Evolutionary conservation across 2,329 filamentous ascomycete species (phyloP).

Genomic region (Acrodontium crateriforme): DNA sequence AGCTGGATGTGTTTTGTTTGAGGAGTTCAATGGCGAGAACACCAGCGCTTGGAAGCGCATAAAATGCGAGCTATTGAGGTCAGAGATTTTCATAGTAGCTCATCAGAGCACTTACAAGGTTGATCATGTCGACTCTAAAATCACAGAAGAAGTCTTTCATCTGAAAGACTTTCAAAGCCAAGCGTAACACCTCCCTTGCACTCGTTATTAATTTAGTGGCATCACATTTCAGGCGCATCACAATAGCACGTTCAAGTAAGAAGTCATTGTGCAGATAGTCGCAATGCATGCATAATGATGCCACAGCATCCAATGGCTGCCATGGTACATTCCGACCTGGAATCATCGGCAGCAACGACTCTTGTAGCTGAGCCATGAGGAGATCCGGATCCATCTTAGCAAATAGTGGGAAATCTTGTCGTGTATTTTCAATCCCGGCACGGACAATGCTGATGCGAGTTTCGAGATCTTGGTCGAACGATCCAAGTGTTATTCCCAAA

Average conservation of each 20-base stretch:
- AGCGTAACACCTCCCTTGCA: constrained; percentile 5
- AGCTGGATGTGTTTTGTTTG: constrained; percentile 24
- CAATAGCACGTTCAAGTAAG: constrained; percentile 9
- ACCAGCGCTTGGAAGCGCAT: constrained; percentile 8
- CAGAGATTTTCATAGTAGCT: neutral
- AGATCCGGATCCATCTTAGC: neutral
- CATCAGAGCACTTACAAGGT: constrained; percentile 1
- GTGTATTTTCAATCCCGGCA: neutral
- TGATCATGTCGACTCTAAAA: constrained; percentile 7
- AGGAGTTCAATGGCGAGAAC: constrained; percentile 28
- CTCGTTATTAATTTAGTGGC: constrained; percentile 5
- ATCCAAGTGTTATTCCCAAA: constrained; percentile 1
- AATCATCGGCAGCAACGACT: neutral
- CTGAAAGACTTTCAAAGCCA: constrained; percentile 5
- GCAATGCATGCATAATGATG: neutral
- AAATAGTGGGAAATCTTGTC: neutral
- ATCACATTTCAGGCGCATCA: constrained; percentile 6
- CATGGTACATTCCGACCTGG: neutral
- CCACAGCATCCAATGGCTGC: constrained; percentile 1
- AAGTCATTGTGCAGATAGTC: constrained; percentile 6
- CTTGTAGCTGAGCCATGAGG: neutral
- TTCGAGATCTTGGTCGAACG: neutral
- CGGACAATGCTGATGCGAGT: neutral
- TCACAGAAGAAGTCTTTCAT: constrained; percentile 7
- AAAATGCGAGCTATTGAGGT: constrained; percentile 6